phyloP scores from a whole-genome alignment of 176 grass and related monocot species.

The Ampelocalamus luodianensis region DNA sequence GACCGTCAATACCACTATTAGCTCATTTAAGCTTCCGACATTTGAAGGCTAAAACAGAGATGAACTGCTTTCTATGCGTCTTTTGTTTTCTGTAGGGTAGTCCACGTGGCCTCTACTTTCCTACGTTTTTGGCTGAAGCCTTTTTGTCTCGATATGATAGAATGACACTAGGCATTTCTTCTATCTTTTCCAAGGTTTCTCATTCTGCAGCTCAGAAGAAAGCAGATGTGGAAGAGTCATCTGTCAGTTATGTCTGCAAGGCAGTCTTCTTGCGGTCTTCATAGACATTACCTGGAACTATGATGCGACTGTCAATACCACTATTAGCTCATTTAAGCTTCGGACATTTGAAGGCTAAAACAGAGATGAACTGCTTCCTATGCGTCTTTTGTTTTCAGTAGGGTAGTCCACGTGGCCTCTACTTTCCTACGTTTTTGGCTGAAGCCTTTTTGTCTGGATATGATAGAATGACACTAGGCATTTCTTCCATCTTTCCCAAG shows the following conservation, averaged over 20 bases:
- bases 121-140: slow-evolving; percentile 8
- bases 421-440: slow-evolving; percentile 18
- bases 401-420: slow-evolving; percentile 20
- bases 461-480: slow-evolving; percentile 35
- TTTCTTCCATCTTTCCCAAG: slow-evolving; percentile 12
- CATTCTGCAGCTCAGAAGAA: slow-evolving; percentile 43
- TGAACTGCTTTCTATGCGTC: background rate
- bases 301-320: background rate
- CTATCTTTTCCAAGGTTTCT: slow-evolving; percentile 12
- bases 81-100: slow-evolving; percentile 30
- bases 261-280: no score
- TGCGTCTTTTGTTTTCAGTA: slow-evolving; percentile 14
- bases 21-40: background rate
- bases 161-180: slow-evolving; percentile 31
- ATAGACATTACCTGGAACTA: slow-evolving; percentile 15
- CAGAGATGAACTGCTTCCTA: slow-evolving; percentile 26
- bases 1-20: background rate
- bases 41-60: slow-evolving; percentile 13
- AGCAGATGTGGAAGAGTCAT: slow-evolving; percentile 51
- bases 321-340: background rate
- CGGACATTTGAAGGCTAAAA: background rate
- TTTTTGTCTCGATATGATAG: slow-evolving; percentile 35
- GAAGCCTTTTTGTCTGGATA: slow-evolving; percentile 24
- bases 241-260: slow-evolving; percentile 24
- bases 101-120: slow-evolving; percentile 18